Evolutionary conservation across 2,329 filamentous ascomycete species (phyloP).

Genomic region (Emergomyces africanus): DNA sequence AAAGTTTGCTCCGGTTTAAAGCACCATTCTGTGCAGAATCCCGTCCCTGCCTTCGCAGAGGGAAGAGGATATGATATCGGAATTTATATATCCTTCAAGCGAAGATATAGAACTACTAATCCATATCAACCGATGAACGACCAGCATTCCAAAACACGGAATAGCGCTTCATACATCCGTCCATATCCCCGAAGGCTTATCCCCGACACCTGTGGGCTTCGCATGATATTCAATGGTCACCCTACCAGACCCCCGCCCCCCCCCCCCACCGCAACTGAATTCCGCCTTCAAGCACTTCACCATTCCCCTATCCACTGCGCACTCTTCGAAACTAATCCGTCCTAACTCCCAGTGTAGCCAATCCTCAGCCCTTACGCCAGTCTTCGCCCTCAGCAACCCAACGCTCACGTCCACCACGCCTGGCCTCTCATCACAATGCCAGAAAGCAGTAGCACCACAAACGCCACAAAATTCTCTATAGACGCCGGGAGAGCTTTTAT

Average conservation of each 20-base stretch:
- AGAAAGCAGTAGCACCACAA: slow-evolving; percentile 55
- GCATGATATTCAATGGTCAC: background rate
- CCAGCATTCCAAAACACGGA: background rate
- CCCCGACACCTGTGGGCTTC: background rate
- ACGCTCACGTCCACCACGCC: slow-evolving; percentile 51
- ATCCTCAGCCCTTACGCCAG: slow-evolving; percentile 42
- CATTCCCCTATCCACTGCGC: slow-evolving; percentile 28
- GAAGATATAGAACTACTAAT: background rate
- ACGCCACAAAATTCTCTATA: slow-evolving; percentile 47
- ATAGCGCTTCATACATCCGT: background rate
- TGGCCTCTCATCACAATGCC: slow-evolving; percentile 41
- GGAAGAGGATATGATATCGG: background rate
- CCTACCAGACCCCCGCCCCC: background rate
- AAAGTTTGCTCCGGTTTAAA: background rate
- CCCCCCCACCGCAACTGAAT: too few relatives aligned
- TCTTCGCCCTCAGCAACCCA: slow-evolving; percentile 40
- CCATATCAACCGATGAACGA: background rate
- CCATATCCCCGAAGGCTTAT: background rate
- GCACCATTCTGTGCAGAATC: too few relatives aligned
- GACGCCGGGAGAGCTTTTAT: slow-evolving; percentile 42
- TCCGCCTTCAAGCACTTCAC: slow-evolving; percentile 17
- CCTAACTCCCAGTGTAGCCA: slow-evolving; percentile 52
- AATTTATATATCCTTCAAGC: background rate
- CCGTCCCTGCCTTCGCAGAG: too few relatives aligned
- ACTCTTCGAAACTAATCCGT: slow-evolving; percentile 48